Base-by-base conservation (phyloP, 208 protist species). In the Paratrypanosoma confusum region DNA sequence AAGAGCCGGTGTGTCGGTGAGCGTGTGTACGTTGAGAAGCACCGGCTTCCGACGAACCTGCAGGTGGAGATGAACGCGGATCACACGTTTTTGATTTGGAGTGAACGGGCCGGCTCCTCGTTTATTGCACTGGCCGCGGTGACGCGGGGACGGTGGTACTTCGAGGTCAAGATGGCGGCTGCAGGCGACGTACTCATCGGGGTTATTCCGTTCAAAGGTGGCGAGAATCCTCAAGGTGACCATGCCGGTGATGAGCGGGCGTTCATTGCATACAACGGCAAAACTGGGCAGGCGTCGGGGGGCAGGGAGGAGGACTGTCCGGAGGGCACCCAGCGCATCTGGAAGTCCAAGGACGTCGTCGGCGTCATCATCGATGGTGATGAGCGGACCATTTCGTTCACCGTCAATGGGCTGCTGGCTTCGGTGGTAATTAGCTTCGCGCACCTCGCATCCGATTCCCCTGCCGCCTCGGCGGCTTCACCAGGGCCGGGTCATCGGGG, bases 141-240 rank as follows among this genome's bases (percentile, higher is more conserved):
- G 24, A 65, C 58, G 21, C 36, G 29, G 1, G 87, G 83, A 21
- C 40, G 44, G 39, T 95, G 87, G 83, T 95, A 95, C 51, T 95
- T 77, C 68, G 87, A 95, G 64, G 45, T 87, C 43, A 62, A 70
- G 13, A 71, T 90, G 23, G 65, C 62, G 23, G 69, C 63, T 1
- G 49, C 47, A 0, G 81, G 81, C 23, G 66, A 82, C 48, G 38
- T 88, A 1, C 79, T 56, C 33, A 53, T 95, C 34, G 87, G 87
- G 27, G 82, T 91, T 0, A 23, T 87, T 50, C 70, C 80, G 4
- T 29, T 36, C n/a, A 43, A 36, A 18, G 34, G 57, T 47, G 48
- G 48, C n/a, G 39, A 35, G 39, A 50, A 62, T 36, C 66, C 67
- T 23, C 29, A n/a, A n/a, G n/a, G n/a, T 34, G 29, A 10, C n/a